Evolutionary conservation across 345 rosid species (phyloP), one percentile per base, ranked within the genome.

Genomic region (Arabidopsis suecica): DNA sequence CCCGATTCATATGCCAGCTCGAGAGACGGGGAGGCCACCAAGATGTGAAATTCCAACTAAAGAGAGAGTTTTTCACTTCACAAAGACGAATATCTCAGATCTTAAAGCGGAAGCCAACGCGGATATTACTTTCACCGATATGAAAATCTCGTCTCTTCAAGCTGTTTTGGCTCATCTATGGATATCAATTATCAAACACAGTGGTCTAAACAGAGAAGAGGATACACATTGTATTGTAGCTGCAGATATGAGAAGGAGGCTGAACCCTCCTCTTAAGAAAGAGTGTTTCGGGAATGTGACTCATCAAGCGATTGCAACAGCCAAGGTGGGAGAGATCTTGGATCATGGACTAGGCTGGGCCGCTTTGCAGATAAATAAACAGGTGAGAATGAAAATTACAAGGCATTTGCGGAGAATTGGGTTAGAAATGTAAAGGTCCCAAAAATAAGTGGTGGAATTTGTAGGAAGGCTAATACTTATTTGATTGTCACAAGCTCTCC

Each of bases 401-500:
- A 9, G 28, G 22, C 14, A 10, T 42, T 7, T 8, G 54, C 70
- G 2, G 69, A 80, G 56, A 40, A 70, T 79, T 16, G 72, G 85
- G 28, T 51, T 28, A 5, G 9, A 32, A 57, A n/a, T 14, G n/a
- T 10, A 14, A 33, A 22, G 76, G 5, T 47, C 8, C 67, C 54
- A 48, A 75, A 66, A n/a, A 18, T 9, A 22, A 41, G n/a, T 1
- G 42, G 2, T 25, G 66, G 54, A 38, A 48, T 20, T 20, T 0
- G 51, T 65, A 74, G 32, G 34, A 5, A 45, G 48, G 71, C 58
- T 65, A 49, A 57, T 44, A 18, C 45, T 34, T 65, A 49, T 55
- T 64, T 68, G 49, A 58, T 68, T 0, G 68, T 60, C 2, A 23
- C 74, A 44, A 62, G 89, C 62, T 85, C 89, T 0, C 89, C 89